Conservation (phyloP, 768 basidiomycete species). For the Leccinum arenicola region DNA sequence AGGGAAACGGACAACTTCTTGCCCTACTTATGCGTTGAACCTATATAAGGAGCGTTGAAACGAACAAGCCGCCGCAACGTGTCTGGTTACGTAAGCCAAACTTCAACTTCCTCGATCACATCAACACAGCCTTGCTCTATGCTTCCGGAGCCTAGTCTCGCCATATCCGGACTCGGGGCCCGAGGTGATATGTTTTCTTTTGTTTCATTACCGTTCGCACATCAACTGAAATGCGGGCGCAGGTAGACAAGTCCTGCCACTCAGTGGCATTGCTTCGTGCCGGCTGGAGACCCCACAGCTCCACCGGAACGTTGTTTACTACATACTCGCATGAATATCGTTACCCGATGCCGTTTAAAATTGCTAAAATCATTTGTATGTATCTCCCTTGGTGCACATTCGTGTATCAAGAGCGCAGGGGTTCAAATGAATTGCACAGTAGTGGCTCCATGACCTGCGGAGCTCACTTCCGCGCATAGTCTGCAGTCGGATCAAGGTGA, state of each 20-base stretch:
- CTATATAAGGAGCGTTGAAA: neutral
- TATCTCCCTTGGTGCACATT: neutral
- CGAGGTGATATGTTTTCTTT: too few species aligned
- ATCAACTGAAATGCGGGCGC: neutral
- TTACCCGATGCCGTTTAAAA: neutral
- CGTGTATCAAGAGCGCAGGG: neutral
- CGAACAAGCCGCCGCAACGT: neutral
- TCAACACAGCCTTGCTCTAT: too few species aligned
- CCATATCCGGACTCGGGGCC: neutral
- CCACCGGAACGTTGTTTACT: neutral
- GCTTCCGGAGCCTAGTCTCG: too few species aligned
- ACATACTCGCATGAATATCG: neutral
- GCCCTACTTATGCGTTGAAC: neutral
- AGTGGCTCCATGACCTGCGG: too few species aligned
- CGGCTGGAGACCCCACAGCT: too few species aligned
- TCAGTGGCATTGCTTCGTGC: neutral
- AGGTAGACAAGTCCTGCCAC: neutral
- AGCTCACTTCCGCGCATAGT: too few species aligned
- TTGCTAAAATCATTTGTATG: too few species aligned
- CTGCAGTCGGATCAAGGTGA: too few species aligned
- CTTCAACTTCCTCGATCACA: too few species aligned
- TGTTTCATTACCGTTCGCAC: neutral
- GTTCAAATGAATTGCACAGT: neutral
- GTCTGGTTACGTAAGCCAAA: neutral
- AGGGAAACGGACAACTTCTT: neutral